These are phyloP conservation scores for Geum urbanum DNA, from an alignment of 306 rosid genomes.

Conservation along the genomic window DNA sequence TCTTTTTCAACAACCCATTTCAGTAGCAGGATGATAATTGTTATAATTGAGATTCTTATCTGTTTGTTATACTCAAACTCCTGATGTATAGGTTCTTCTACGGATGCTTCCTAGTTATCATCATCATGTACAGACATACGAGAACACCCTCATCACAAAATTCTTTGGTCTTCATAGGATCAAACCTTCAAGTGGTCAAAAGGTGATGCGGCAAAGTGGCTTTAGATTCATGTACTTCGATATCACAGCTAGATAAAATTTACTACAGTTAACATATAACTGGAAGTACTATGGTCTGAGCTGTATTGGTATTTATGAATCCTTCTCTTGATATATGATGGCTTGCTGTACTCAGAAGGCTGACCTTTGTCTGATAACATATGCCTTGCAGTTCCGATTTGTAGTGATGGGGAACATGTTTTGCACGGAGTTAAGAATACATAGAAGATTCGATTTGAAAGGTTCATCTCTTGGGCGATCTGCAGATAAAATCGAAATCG, in stretches of 20 bases:
- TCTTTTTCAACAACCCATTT: background rate
- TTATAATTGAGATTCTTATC: constrained; percentile 1
- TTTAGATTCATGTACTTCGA: constrained; percentile 8
- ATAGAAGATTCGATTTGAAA: constrained; percentile 87
- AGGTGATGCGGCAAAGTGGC: constrained; percentile 46
- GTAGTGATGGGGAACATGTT: constrained; percentile 99
- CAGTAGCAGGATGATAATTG: background rate
- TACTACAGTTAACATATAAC: constrained; percentile 7
- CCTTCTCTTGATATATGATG: constrained; percentile 3
- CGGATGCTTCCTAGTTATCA: constrained; percentile 97
- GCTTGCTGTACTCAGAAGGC: constrained; percentile 22
- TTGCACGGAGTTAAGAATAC: constrained; percentile 97
- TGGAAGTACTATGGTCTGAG: constrained; percentile 17
- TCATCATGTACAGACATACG: constrained; percentile 81
- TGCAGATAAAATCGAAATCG: constrained; percentile 93
- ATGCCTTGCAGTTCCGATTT: constrained; percentile 81
- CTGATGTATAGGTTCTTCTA: constrained; percentile 70
- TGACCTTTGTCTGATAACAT: constrained; percentile 21
- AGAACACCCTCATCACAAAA: constrained; percentile 89
- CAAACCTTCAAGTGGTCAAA: constrained; percentile 92
- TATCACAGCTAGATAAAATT: constrained; percentile 10
- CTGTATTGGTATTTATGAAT: constrained; percentile 6
- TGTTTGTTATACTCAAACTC: constrained; percentile 18
- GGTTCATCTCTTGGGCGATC: constrained; percentile 98
- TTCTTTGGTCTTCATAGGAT: constrained; percentile 98